Evolutionary conservation across 2,329 filamentous ascomycete genomes (phyloP).

Genomic region (Coniosporium tulheliwenetii): DNA sequence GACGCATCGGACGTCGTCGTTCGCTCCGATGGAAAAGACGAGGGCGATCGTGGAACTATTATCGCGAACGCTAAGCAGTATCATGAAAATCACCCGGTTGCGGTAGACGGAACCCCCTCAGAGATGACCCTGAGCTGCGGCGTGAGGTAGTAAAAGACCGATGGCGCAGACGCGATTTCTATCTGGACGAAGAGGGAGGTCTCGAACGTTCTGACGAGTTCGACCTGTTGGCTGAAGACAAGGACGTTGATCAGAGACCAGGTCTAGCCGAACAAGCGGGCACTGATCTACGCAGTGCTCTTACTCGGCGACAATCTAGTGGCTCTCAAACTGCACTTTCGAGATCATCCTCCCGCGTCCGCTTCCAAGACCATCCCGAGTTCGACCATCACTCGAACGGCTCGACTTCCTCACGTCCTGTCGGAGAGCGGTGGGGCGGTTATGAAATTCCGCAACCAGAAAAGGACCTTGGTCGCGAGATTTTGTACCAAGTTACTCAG

Average conservation of each 20-base stretch:
- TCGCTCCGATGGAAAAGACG: too few species aligned
- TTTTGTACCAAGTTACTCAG: slow-evolving; percentile 81
- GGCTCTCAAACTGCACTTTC: slow-evolving; percentile 26
- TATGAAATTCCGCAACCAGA: slow-evolving; percentile 70
- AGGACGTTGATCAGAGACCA: slow-evolving; percentile 6
- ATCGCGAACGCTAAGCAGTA: too few species aligned
- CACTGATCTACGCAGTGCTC: slow-evolving; percentile 8
- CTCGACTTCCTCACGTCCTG: slow-evolving; percentile 54
- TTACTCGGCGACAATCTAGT: too few species aligned
- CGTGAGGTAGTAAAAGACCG: slow-evolving; percentile 35
- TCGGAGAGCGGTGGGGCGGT: slow-evolving; percentile 56
- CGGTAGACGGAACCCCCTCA: too few species aligned
- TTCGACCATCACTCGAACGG: slow-evolving; percentile 56
- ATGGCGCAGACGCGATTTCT: slow-evolving; percentile 66
- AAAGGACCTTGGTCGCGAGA: slow-evolving; percentile 69
- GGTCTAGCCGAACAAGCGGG: background rate
- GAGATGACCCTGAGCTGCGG: too few species aligned
- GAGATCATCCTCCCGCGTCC: slow-evolving; percentile 63
- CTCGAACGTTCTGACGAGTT: slow-evolving; percentile 17
- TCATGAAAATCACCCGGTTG: too few species aligned
- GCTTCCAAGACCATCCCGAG: slow-evolving; percentile 59
- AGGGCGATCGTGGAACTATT: too few species aligned
- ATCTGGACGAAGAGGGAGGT: slow-evolving; percentile 75
- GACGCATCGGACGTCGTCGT: slow-evolving; percentile 15
- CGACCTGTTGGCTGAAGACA: background rate